phyloP scores from a whole-genome alignment of 495 filamentous ascomycete species.

The Tetracladium setigerum region DNA sequence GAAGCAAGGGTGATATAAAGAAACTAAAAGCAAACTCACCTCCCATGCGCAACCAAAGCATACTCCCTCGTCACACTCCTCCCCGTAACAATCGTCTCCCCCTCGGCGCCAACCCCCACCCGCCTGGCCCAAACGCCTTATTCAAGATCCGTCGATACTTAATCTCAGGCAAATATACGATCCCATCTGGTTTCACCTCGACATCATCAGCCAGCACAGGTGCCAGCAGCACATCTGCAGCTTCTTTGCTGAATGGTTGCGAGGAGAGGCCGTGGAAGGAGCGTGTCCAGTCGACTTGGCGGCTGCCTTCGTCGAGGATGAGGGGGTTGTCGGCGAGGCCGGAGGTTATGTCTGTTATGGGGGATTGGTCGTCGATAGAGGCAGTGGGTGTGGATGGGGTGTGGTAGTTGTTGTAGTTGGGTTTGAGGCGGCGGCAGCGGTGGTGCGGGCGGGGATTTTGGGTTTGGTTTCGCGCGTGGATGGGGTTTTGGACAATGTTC shows the following conservation, averaged over 20 bases:
- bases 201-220: conserved; percentile 67
- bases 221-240: conserved; percentile 60
- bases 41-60: conserved; percentile 79
- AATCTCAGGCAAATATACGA: conserved; percentile 95
- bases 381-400: neutral
- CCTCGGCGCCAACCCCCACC: conserved; percentile 87
- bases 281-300: conserved; percentile 74
- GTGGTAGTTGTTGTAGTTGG: neutral
- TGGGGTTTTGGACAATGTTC: neutral
- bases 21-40: conserved; percentile 46
- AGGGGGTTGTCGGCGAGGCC: conserved; percentile 26
- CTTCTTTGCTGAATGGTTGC: conserved; percentile 68
- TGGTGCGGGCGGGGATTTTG: neutral
- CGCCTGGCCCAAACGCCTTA: conserved; percentile 85
- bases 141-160: conserved; percentile 95
- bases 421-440: neutral
- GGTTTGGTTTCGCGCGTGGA: neutral
- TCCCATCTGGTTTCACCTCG: conserved; percentile 94
- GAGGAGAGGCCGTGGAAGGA: conserved; percentile 85
- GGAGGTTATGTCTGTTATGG: conserved; percentile 21
- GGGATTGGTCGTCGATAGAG: conserved; percentile 15
- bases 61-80: conserved; percentile 92
- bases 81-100: conserved; percentile 87
- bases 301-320: conserved; percentile 21
- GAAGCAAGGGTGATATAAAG: too few relatives aligned